Base-by-base conservation (phyloP, 164 flowering plant species). In the Pachysandra terminalis region DNA sequence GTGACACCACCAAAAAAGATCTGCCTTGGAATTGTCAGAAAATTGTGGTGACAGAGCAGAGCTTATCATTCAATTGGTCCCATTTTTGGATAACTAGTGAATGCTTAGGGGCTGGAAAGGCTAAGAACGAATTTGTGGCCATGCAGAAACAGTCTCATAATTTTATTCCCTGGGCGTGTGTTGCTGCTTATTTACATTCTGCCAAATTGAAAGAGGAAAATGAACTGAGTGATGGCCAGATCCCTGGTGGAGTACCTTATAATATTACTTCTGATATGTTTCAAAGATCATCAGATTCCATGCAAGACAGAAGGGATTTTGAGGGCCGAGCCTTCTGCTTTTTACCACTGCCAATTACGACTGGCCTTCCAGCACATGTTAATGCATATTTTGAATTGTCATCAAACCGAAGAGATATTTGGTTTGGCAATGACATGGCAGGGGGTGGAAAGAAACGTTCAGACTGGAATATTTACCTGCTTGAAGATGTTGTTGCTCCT, bases 351-450 rank as follows among this genome's bases (percentile, higher is more conserved):
- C 98, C 98, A 40, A 85, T 95, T n/a, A 76, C 55, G 64, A 95
- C 98, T 24, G 91, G 96, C 73, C 93, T 95, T 69, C 96, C 97
- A 41, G 81, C 79, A 45, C 98, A 95, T 81, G 80, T 95, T 25
- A 95, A 95, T 87, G 93, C 96, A 52, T 95, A 89, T 78, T 95
- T 95, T 81, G 97, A 95, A 69, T 73, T 95, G 82, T 91, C 98
- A 71, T 95, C 98, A 51, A 95, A 95, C 71, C 72, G 98, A 57
- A 87, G 98, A 77, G 98, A 95, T 75, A 91, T 95, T 71, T 95
- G 97, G 98, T 91, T 90, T 81, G 97, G 98, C 24, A 87, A 83
- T 83, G 98, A 95, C 87, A 95, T 95, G 98, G 84, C 94, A 26
- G 98, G 98, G 70, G 96, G 91, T 74, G 98, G 98, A 49, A 91